A percentile compares a stretch with the other conserved stretches of the same genome.
These are phyloP conservation scores for Candida boleticola DNA, from an alignment of 805 yeast species.

Conservation along the genomic window DNA sequence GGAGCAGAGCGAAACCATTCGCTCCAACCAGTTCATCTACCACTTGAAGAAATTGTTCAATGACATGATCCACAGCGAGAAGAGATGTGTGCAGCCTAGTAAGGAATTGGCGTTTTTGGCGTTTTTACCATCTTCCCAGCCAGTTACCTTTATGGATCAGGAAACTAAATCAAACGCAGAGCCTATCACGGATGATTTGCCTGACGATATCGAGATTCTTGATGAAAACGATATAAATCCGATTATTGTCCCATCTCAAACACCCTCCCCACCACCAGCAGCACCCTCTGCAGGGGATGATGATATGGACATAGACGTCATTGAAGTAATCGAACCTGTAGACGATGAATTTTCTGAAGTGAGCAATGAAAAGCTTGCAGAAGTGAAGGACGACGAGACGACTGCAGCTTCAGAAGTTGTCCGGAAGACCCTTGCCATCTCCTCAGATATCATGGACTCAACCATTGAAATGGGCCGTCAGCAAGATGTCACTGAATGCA, in stretches of 20 bases:
- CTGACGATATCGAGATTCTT: constrained; percentile 7
- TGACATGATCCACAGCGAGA: constrained; percentile 62
- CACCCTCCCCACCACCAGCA: background rate
- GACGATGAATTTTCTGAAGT: constrained; percentile 9
- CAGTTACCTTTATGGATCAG: constrained; percentile 58
- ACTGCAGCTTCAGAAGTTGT: background rate
- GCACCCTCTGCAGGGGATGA: constrained; percentile 13
- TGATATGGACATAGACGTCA: constrained; percentile 11
- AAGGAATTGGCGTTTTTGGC: constrained; percentile 87
- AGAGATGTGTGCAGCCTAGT: constrained; percentile 73
- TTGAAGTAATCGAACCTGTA: constrained; percentile 5
- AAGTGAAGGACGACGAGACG: background rate
- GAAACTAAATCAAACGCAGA: constrained; percentile 15
- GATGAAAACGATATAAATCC: constrained; percentile 10
- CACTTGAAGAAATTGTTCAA: constrained; percentile 68
- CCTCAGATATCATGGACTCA: constrained; percentile 66
- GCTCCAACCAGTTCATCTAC: constrained; percentile 80
- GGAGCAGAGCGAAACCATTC: constrained; percentile 69
- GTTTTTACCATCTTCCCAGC: constrained; percentile 67
- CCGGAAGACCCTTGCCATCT: constrained; percentile 28
- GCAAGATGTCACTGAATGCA: constrained; percentile 97
- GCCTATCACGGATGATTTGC: constrained; percentile 10
- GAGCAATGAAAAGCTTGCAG: background rate
- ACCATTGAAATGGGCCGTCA: constrained; percentile 84
- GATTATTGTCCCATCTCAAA: constrained; percentile 3